Base-by-base conservation (phyloP, 257 asterid genomes). In the Solanum piurae region DNA sequence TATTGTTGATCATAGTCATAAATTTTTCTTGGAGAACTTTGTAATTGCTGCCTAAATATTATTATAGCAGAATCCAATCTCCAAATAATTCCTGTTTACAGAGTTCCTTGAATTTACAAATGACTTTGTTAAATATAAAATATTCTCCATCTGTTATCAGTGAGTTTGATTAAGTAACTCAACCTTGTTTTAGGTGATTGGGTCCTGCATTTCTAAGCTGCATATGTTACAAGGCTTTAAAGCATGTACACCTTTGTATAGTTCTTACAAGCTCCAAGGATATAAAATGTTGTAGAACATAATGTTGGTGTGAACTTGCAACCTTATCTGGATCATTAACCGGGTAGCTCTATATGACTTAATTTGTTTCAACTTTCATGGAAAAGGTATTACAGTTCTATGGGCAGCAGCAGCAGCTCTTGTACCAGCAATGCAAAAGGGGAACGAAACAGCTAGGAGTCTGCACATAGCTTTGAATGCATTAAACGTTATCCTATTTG, bases 341-440 rank as follows among this genome's bases (percentile, higher is more conserved):
- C 49, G 5, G 5, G 49, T 42, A 42, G 49, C 49, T 42, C 33
- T 46, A 44, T 46, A 25, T 55, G 27, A 80, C 68, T 18, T 49
- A 6, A 82, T 52, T 80, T 49, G 3, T 49, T 82, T 33, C 2
- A 29, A 82, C 4, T 82, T 60, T 69, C 75, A 60, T 66, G 80
- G 10, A 86, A 90, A 95, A 97, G 99, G 92, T 10, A 96, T 97
- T 79, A 93, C 99, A 58, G 89, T 93, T 85, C 92, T 97, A 12
- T 97, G 99, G 99, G 99, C 99, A 58, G 98, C 95, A 20, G 99
- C 98, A 0, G 99, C 99, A 36, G 94, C 99, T 20, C 91, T 97
- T 83, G 99, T 96, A 60, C 99, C 99, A 9, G 88, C 93, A 71
- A 96, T 97, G 99, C 99, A 96, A 94, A 97, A 94, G 94, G 99